Evolutionary conservation across 2,329 filamentous ascomycete species (phyloP), one percentile per base, ranked within the genome.

Genomic region (Neopestalotiopsis sp.): DNA sequence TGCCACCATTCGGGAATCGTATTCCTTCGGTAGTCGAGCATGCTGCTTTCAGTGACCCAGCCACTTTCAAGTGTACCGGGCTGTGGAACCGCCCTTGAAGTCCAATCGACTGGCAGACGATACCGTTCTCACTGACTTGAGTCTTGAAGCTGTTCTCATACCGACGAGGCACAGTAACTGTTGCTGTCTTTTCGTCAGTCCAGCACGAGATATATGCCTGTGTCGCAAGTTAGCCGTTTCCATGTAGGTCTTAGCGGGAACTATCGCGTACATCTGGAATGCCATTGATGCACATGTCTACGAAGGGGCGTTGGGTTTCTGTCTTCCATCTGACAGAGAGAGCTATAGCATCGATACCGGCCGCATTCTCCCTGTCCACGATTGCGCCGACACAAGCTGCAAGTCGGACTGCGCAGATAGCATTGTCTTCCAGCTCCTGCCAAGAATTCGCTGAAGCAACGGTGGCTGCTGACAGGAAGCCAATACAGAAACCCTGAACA

Each of bases 161-260:
- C n/a, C n/a, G 53, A 58, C 12, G 53, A 58, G n/a, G 24, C n/a
- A 58, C 14, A 5, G 53, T 58, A 14, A 58, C 53, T 5, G 53
- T 58, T n/a, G 53, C 53, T n/a, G 53, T 20, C n/a, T 20, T 58
- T 14, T 58, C 53, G 24, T 58, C 53, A n/a, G 53, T 58, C 53
- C 53, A 58, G 14, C 53, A 58, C 24, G 53, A 58, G n/a, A 58
- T 58, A n/a, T 58, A 58, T 28, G 53, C 53, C 53, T 58, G 20
- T 20, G 5, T 14, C n/a, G 53, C 5, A 58, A 30, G 53, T 58
- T 20, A 58, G 53, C 53, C 24, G 24, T 24, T 24, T 24, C 24
- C 24, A n/a, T n/a, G 53, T 58, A 58, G 53, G 24, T 13, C 24
- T 30, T 20, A 20, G 12, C 1, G n/a, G 5, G 13, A 14, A 58